Evolutionary conservation across 1,284 basidiomycete genomes (phyloP), one percentile per base, ranked within the genome.

Genomic region (Phylloboletellus chloephorus): DNA sequence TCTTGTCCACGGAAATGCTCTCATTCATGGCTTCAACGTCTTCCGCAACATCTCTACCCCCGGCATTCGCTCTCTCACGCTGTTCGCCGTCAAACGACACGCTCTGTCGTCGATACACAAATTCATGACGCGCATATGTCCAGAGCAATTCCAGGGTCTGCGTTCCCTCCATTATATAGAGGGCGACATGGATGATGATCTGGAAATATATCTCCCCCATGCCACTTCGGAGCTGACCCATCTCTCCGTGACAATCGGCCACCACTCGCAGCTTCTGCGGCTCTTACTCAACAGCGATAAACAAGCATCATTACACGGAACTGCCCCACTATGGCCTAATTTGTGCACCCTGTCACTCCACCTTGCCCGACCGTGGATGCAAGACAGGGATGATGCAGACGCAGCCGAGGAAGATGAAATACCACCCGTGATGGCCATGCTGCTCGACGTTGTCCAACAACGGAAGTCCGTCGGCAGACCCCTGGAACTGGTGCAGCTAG

Each of bases 31-130:
- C 11, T 64, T 61, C 44, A 58, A 58, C 40, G 52, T 60, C 44
- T 60, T 60, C 50, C 58, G 60, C 46, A 61, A 61, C 45, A 61
- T 60, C 38, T 63, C 62, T 47, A 58, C 62, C 1, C 58, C 58
- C 3, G 47, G 34, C 7, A 51, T 64, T 34, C 53, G 51, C 23
- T 52, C 50, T 10, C 46, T 60, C 20, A 54, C 55, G 8, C 36
- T 60, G 34, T 47, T 46, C 49, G 44, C 44, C 40, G 54, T 60
- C 41, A 60, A 52, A 24, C 57, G 49, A 41, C 52, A 53, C 28
- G 46, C 55, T 28, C 39, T 63, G n/a, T 60, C 58, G 30, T 52
- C 60, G 10, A 62, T 64, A 56, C 62, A 64, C 49, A 63, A 55
- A 31, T 63, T 62, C 46, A 60, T 60, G 56, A 58, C 60, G 16